These are phyloP conservation scores for Cenchrus americanus DNA, from an alignment of 176 grass and related monocot species.

Conservation along the genomic window DNA sequence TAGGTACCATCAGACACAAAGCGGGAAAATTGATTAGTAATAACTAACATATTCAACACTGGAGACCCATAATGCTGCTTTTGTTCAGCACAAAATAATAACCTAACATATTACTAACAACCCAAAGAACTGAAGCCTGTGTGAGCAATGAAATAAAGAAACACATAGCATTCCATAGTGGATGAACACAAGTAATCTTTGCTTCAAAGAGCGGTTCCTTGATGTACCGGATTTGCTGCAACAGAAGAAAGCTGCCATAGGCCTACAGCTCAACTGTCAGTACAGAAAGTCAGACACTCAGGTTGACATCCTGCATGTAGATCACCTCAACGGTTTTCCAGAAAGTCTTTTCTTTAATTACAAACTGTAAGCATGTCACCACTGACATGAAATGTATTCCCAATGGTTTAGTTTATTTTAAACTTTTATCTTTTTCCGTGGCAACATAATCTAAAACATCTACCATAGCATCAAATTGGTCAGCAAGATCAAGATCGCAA, in stretches of 20 bases:
- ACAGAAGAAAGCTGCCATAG: conserved; percentile 18
- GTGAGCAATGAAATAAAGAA: not conserved
- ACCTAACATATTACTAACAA: not conserved
- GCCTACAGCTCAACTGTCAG: not conserved
- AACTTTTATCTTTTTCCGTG: not conserved
- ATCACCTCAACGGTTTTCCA: not conserved
- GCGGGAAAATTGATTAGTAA: not conserved
- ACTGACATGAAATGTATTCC: not conserved
- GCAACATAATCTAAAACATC: not conserved
- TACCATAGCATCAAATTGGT: too few relatives aligned
- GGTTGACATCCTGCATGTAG: not conserved
- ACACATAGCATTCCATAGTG: not conserved
- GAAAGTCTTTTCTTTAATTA: not conserved
- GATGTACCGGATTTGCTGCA: conserved; percentile 10
- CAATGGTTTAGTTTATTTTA: not conserved
- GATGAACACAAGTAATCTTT: conserved; percentile 30
- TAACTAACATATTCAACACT: not conserved
- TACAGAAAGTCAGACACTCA: conserved; percentile 11
- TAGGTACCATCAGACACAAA: conserved; percentile 27
- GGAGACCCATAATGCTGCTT: not conserved
- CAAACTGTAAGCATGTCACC: not conserved
- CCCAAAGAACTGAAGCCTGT: not conserved
- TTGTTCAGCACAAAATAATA: conserved; percentile 1
- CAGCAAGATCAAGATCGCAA: not conserved
- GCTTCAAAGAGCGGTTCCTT: conserved; percentile 17